Conservation (phyloP, 495 filamentous ascomycete genomes). For the Lepraria neglecta region DNA sequence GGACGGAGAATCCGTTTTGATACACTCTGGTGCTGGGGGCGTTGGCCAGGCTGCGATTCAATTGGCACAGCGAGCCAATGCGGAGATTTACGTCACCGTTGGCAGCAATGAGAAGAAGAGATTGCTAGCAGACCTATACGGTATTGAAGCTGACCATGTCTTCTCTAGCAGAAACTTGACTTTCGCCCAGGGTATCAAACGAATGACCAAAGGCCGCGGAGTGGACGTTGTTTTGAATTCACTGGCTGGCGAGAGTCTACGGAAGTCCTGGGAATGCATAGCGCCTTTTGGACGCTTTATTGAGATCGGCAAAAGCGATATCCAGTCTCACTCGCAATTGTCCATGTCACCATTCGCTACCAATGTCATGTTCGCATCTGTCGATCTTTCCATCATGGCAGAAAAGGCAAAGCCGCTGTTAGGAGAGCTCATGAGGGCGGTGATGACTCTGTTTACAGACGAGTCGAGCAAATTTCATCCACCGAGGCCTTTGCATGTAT, state of each 20-base stretch:
- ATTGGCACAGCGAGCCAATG: slow-evolving; percentile 46
- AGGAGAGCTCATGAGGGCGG: background rate
- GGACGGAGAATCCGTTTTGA: slow-evolving; percentile 29
- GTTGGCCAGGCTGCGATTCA: slow-evolving; percentile 51
- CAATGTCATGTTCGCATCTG: slow-evolving; percentile 29
- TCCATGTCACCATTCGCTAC: slow-evolving; percentile 14
- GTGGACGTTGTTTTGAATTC: slow-evolving; percentile 54
- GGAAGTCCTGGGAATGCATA: slow-evolving; percentile 38
- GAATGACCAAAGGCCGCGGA: slow-evolving; percentile 40
- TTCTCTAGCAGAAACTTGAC: slow-evolving; percentile 40
- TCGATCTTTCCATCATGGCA: slow-evolving; percentile 3
- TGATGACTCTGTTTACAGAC: too few relatives aligned
- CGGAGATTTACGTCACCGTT: slow-evolving; percentile 55
- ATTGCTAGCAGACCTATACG: slow-evolving; percentile 34
- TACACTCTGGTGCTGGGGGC: slow-evolving; percentile 29
- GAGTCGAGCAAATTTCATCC: slow-evolving; percentile 5
- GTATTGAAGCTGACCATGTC: slow-evolving; percentile 39
- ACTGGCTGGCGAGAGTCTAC: slow-evolving; percentile 35
- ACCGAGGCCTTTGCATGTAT: slow-evolving; percentile 9
- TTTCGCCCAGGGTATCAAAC: slow-evolving; percentile 41
- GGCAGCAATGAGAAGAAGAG: slow-evolving; percentile 36
- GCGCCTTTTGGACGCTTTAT: slow-evolving; percentile 39
- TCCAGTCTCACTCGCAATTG: slow-evolving; percentile 29
- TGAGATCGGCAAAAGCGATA: slow-evolving; percentile 42
- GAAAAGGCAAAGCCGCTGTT: slow-evolving; percentile 4